phyloP scores from a whole-genome alignment of 257 asterid genomes.

The Solanum sitiens region DNA sequence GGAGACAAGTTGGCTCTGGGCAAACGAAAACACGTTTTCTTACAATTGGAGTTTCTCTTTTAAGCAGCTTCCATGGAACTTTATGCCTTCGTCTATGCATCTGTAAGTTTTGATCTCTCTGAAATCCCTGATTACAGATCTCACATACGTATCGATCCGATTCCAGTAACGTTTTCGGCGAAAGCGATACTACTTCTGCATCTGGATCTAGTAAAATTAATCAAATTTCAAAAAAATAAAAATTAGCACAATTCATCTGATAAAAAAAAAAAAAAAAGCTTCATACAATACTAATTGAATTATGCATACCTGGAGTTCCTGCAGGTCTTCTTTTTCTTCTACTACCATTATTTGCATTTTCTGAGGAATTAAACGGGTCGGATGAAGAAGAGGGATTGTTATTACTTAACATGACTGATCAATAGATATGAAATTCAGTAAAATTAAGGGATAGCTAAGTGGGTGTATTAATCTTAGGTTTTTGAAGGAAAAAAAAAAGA shows the following conservation, averaged over 20 bases:
- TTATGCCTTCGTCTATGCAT: constrained; percentile 86
- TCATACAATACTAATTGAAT: background rate
- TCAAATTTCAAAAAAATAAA: background rate
- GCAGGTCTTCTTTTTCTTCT: constrained; percentile 70
- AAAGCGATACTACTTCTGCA: constrained; percentile 78
- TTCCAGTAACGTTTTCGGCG: constrained; percentile 74
- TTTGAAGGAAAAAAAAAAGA: background rate
- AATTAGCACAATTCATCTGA: background rate
- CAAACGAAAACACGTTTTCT: constrained; percentile 41
- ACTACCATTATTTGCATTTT: constrained; percentile 19
- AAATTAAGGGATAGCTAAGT: background rate
- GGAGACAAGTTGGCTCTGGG: constrained; percentile 40
- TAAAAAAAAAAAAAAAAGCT: background rate
- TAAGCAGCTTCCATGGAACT: constrained; percentile 89
- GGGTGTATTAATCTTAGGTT: background rate
- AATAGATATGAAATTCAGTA: background rate
- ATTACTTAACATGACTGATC: constrained; percentile 22
- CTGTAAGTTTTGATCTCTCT: constrained; percentile 86
- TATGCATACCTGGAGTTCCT: constrained; percentile 70
- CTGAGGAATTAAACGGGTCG: constrained; percentile 34
- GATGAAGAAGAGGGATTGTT: constrained; percentile 33
- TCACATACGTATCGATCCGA: constrained; percentile 87
- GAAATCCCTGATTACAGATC: constrained; percentile 95
- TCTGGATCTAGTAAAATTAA: constrained; percentile 54
- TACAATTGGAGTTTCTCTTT: constrained; percentile 48